These are phyloP conservation scores for Mucor mucedo DNA, from an alignment of 371 early-diverging fungal genomes.

Conservation along the genomic window DNA sequence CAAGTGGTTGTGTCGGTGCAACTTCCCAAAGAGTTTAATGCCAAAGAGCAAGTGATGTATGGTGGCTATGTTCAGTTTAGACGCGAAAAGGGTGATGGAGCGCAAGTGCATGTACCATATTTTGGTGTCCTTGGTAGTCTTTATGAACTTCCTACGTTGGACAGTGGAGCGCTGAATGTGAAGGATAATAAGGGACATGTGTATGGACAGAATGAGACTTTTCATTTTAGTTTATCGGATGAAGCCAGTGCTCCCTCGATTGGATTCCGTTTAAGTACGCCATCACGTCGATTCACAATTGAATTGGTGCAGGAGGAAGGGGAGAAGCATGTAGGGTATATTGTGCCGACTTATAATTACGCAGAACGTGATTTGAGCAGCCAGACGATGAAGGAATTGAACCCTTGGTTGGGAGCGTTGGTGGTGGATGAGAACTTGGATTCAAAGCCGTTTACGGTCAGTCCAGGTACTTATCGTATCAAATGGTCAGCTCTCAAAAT, in stretches of 20 bases:
- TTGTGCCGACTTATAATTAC: conserved; percentile 11
- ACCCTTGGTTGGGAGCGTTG: conserved; percentile 16
- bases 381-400: background rate
- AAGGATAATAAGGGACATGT: conserved; percentile 2
- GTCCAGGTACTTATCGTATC: conserved; percentile 11
- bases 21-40: background rate
- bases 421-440: conserved; percentile 2
- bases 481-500: conserved; percentile 16
- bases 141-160: conserved; percentile 52
- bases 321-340: conserved; percentile 7
- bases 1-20: conserved; percentile 4
- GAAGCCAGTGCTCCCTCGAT: conserved; percentile 11
- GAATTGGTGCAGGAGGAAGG: conserved; percentile 8
- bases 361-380: conserved; percentile 7
- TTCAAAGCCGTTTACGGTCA: background rate
- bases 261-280: conserved; percentile 18
- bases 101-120: conserved; percentile 49
- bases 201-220: conserved; percentile 7
- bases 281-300: conserved; percentile 7
- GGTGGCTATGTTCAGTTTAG: conserved; percentile 41
- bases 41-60: conserved; percentile 30
- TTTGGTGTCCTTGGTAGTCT: conserved; percentile 58
- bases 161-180: conserved; percentile 2
- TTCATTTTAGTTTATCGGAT: conserved; percentile 11
- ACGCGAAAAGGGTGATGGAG: conserved; percentile 6